Conservation (phyloP, 495 filamentous ascomycete genomes). For the Sordaria brevicollis region DNA sequence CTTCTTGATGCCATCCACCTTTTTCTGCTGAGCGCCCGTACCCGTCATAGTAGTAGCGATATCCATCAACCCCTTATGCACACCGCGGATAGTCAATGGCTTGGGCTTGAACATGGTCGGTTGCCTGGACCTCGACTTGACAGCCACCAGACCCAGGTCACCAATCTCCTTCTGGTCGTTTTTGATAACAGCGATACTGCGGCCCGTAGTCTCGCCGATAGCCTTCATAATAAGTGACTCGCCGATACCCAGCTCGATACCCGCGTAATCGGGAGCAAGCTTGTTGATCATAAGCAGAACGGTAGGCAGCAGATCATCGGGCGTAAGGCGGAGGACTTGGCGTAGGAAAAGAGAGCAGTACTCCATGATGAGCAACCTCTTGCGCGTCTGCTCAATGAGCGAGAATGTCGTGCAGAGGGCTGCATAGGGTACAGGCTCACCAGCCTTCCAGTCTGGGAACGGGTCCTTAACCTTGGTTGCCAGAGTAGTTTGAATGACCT, state of each 20-base stretch:
- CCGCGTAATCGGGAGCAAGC: constrained; percentile 89
- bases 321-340: constrained; percentile 85
- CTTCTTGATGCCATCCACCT: constrained; percentile 92
- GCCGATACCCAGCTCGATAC: constrained; percentile 91
- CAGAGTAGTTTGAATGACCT: constrained; percentile 74
- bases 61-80: constrained; percentile 77
- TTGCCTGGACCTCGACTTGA: constrained; percentile 88
- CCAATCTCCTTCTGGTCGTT: constrained; percentile 92
- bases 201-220: constrained; percentile 87
- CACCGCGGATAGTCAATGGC: constrained; percentile 72
- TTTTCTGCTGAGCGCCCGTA: constrained; percentile 78
- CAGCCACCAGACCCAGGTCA: constrained; percentile 86
- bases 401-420: constrained; percentile 93
- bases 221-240: constrained; percentile 98
- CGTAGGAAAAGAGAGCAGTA: constrained; percentile 85
- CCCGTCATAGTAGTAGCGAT: constrained; percentile 74
- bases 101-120: constrained; percentile 97
- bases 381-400: constrained; percentile 84
- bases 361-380: constrained; percentile 74
- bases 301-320: constrained; percentile 74
- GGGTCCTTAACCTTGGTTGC: constrained; percentile 57
- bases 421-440: constrained; percentile 85
- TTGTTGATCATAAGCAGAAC: constrained; percentile 97
- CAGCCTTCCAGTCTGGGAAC: constrained; percentile 88
- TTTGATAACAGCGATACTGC: constrained; percentile 79